Conservation (phyloP, 805 yeast genomes). For the Vanderwaltozyma polyspora region DNA sequence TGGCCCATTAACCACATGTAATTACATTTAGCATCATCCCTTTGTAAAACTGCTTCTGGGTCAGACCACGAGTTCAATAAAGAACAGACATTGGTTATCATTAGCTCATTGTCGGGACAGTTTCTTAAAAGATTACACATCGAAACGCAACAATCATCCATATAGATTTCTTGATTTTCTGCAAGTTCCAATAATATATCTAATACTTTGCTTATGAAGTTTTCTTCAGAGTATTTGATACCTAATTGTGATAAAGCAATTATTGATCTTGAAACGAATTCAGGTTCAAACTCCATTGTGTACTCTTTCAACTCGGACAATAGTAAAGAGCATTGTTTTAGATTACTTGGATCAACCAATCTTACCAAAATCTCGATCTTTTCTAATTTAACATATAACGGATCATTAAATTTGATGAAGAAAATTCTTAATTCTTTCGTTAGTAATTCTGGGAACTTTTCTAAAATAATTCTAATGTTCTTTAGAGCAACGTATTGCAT, state of each 20-base stretch:
- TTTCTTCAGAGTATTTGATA: constrained; percentile 40
- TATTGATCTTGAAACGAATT: constrained; percentile 56
- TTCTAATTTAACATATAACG: constrained; percentile 65
- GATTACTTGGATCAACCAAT: constrained; percentile 41
- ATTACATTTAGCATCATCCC: constrained; percentile 37
- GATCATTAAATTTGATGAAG: constrained; percentile 79
- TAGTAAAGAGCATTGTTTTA: constrained; percentile 42
- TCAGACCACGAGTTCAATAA: constrained; percentile 29
- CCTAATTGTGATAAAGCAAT: constrained; percentile 64
- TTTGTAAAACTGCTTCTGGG: constrained; percentile 36
- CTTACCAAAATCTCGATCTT: constrained; percentile 67
- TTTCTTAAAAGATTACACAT: constrained; percentile 58
- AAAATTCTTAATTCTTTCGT: constrained; percentile 77
- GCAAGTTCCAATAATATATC: constrained; percentile 49
- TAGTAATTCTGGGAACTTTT: constrained; percentile 73
- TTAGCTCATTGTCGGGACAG: constrained; percentile 35
- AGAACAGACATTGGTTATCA: constrained; percentile 20
- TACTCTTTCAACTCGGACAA: constrained; percentile 68
- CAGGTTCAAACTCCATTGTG: constrained; percentile 75
- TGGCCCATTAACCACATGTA: constrained; percentile 67
- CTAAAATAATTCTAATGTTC: constrained; percentile 80
- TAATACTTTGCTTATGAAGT: constrained; percentile 42
- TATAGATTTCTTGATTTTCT: constrained; percentile 53
- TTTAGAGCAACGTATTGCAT: constrained; percentile 88
- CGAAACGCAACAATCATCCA: constrained; percentile 47